Percentiles rank a stretch among this genome's conserved stretches.
These are phyloP conservation scores for Aurantiochytrium sp. DNA, from an alignment of 108 stramenopile genomes.

Conservation along the genomic window DNA sequence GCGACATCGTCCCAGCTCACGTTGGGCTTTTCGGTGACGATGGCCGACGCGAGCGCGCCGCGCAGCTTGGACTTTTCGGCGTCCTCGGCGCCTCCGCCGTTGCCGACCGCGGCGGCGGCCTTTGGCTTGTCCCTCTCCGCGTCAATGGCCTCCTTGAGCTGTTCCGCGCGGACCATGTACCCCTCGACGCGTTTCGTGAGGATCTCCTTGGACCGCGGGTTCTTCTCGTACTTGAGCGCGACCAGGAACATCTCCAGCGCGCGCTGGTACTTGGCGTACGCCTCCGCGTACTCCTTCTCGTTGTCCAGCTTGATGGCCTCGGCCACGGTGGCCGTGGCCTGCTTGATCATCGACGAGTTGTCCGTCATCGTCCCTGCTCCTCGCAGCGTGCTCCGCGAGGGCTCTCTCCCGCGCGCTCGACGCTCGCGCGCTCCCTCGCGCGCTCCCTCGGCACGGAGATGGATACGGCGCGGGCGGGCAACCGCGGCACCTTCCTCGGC, in stretches of 20 bases:
- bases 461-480: no score
- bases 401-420: no score
- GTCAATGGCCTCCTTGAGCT: constrained; percentile 64
- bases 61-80: constrained; percentile 16
- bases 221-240: constrained; percentile 70
- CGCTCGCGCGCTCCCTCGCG: no score
- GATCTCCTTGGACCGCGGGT: constrained; percentile 79
- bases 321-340: background rate
- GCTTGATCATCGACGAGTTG: background rate
- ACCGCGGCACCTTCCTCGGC: no score
- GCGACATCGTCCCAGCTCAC: constrained; percentile 96
- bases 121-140: constrained; percentile 41
- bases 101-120: constrained; percentile 38
- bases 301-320: constrained; percentile 10
- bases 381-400: no score
- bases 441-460: no score
- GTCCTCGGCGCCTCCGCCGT: constrained; percentile 48
- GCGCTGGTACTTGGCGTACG: constrained; percentile 14
- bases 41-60: constrained; percentile 41
- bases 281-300: background rate
- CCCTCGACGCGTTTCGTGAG: constrained; percentile 83
- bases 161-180: constrained; percentile 98
- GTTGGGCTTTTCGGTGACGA: constrained; percentile 85
- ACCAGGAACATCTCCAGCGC: constrained; percentile 9
- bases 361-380: no score